Evolutionary conservation across 441 rosid genomes (phyloP), one percentile per base, ranked within the genome.

Genomic region (Gossypium schwendimanii): DNA sequence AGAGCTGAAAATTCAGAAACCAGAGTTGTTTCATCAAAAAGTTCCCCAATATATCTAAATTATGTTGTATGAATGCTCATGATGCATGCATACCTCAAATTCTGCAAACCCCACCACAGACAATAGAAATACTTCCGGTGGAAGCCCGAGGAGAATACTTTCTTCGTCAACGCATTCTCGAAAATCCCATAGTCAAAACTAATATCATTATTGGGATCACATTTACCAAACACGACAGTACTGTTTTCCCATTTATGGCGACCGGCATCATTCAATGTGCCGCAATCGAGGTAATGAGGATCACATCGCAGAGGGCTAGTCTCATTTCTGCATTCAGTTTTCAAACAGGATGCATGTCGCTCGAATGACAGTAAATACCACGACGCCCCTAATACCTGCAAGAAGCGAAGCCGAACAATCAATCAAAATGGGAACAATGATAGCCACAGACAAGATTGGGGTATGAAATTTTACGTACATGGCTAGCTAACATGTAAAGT

Each of bases 41-140:
- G 59, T n/a, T 2, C 69, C 3, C 36, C 1, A 31, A 31, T 31
- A 31, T 5, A 31, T 31, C 36, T 31, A 31, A 31, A 31, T 31
- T 31, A 31, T 31, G 36, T 31, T 5, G 7, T 31, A 31, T 31
- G 50, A 1, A 55, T 41, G 70, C 11, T 36, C 36, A 15, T 33
- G 65, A 67, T 36, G 23, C 70, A 39, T 39, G 23, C 65, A 41
- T 86, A 89, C 98, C 97, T 94, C 83, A 92, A 79, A 75, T 88
- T 85, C 84, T 89, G 97, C 72, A 94, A 80, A 6, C 98, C 97
- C 88, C 91, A 94, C 98, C 97, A 92, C 0, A 92, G 84, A 79
- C 93, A 90, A 69, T 90, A 92, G 70, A 92, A 84, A 70, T 90
- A 92, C 71, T 92, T 94, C 84, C 82, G 84, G 24, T 85, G 63